Conservation (phyloP, 441 rosid genomes). For the Arabidopsis hybrid region DNA sequence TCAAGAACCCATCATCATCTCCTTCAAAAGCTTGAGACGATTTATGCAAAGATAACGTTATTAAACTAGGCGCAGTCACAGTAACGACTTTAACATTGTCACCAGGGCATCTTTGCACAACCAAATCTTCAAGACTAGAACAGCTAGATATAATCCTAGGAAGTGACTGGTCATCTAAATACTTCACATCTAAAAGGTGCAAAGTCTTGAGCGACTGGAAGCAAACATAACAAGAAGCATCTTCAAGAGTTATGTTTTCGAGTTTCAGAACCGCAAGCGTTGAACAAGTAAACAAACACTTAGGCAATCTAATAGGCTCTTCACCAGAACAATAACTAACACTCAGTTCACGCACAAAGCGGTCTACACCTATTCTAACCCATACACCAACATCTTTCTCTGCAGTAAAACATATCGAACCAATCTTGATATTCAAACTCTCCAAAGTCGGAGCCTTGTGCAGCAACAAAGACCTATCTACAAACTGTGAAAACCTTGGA, state of each 20-base stretch:
- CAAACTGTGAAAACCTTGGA: conserved; percentile 27
- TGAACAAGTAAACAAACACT: conserved; percentile 24
- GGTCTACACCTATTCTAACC: conserved; percentile 37
- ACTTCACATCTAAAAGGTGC: conserved; percentile 40
- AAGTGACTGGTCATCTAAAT: conserved; percentile 40
- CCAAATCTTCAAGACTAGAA: conserved; percentile 40
- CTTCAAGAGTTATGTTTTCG: conserved; percentile 31
- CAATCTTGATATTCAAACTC: conserved; percentile 31
- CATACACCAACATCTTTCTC: conserved; percentile 30
- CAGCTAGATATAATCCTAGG: conserved; percentile 29
- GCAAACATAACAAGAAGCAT: conserved; percentile 26
- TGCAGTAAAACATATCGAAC: conserved; percentile 5
- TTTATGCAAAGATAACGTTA: conserved; percentile 26
- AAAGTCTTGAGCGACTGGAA: conserved; percentile 34
- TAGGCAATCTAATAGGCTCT: conserved; percentile 36
- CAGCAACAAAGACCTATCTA: conserved; percentile 41
- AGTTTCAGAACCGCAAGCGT: conserved; percentile 40
- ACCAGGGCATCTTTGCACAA: conserved; percentile 38
- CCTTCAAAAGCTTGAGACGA: conserved; percentile 41
- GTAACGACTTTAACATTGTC: conserved; percentile 38
- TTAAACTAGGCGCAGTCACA: conserved; percentile 10
- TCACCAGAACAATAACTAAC: conserved; percentile 27
- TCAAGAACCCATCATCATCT: conserved; percentile 42
- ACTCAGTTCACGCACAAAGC: conserved; percentile 30
- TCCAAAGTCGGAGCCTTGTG: conserved; percentile 36